Percentiles rank a stretch among this genome's conserved stretches.
phyloP scores from a whole-genome alignment of 768 basidiomycete species.

The Dictyophora rubrovolvata region DNA sequence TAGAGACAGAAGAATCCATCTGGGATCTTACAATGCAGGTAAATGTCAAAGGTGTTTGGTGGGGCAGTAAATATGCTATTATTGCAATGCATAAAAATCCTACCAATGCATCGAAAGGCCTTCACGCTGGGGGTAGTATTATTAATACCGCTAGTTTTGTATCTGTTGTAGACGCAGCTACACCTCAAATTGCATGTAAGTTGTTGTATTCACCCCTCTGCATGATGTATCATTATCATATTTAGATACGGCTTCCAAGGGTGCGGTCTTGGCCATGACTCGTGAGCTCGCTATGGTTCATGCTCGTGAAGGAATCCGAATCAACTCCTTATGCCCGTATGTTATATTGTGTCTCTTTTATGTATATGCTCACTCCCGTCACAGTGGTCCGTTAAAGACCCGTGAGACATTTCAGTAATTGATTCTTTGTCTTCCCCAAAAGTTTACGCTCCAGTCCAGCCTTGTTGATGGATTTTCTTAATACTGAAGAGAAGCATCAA shows the following conservation, averaged over 20 bases:
- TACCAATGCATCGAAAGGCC: slow-evolving; percentile 66
- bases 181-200: background rate
- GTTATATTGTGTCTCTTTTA: slow-evolving; percentile 21
- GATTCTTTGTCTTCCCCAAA: background rate
- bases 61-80: slow-evolving; percentile 97
- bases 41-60: slow-evolving; percentile 99
- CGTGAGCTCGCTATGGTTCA: slow-evolving; percentile 97
- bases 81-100: slow-evolving; percentile 92
- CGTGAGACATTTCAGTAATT: slow-evolving; percentile 40
- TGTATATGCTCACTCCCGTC: background rate
- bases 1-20: slow-evolving; percentile 93
- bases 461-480: slow-evolving; percentile 95
- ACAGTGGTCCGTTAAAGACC: slow-evolving; percentile 87
- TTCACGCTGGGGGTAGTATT: slow-evolving; percentile 73
- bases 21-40: slow-evolving; percentile 92
- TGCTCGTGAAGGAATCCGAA: slow-evolving; percentile 89
- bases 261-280: slow-evolving; percentile 97
- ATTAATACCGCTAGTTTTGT: slow-evolving; percentile 99
- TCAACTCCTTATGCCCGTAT: slow-evolving; percentile 95
- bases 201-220: slow-evolving; percentile 21
- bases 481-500: slow-evolving; percentile 91
- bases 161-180: slow-evolving; percentile 78
- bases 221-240: slow-evolving; percentile 48
- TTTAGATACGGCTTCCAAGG: slow-evolving; percentile 31
- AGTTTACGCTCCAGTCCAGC: slow-evolving; percentile 35